Percentiles rank a stretch among this genome's conserved stretches.
phyloP scores from a whole-genome alignment of 495 filamentous ascomycete species.

The Oidiodendron maius region DNA sequence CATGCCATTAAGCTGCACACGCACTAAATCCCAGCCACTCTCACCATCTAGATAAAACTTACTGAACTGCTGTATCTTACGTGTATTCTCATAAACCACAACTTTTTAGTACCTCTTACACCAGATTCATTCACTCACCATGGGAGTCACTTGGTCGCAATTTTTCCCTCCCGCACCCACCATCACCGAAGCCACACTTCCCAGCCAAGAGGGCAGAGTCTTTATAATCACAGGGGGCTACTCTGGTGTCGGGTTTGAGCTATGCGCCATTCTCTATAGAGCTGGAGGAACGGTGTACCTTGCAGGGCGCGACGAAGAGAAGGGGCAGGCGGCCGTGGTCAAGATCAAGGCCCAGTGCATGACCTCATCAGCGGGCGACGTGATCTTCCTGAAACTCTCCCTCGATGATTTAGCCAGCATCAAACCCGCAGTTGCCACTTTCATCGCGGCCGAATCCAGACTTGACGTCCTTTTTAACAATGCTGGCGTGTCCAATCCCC shows the following conservation, averaged over 20 bases:
- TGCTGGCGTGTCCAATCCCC: slow-evolving; percentile 31
- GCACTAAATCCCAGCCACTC: too few species aligned
- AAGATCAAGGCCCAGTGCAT: slow-evolving; percentile 22
- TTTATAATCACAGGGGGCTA: slow-evolving; percentile 14
- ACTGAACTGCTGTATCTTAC: too few species aligned
- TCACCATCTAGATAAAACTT: too few species aligned
- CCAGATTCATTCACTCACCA: too few species aligned
- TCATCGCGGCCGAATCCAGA: slow-evolving; percentile 30
- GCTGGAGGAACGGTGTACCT: slow-evolving; percentile 44
- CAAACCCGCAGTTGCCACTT: slow-evolving; percentile 36
- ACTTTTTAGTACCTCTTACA: too few species aligned
- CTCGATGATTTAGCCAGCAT: slow-evolving; percentile 45
- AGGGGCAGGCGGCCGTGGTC: slow-evolving; percentile 26
- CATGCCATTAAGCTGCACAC: too few species aligned
- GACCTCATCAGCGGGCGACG: slow-evolving; percentile 20
- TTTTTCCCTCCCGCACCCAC: not conserved
- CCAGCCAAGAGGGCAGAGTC: slow-evolving; percentile 8
- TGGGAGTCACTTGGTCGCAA: too few species aligned
- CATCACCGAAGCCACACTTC: slow-evolving; percentile 4
- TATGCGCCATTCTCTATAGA: slow-evolving; percentile 34
- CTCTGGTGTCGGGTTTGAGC: slow-evolving; percentile 21
- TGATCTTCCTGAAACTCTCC: slow-evolving; percentile 40
- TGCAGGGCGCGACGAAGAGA: slow-evolving; percentile 35
- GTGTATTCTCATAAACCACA: too few species aligned
- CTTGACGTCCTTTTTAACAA: slow-evolving; percentile 53